Evolutionary conservation across 768 basidiomycete genomes (phyloP).

Genomic region (Dioszegia crocea): DNA sequence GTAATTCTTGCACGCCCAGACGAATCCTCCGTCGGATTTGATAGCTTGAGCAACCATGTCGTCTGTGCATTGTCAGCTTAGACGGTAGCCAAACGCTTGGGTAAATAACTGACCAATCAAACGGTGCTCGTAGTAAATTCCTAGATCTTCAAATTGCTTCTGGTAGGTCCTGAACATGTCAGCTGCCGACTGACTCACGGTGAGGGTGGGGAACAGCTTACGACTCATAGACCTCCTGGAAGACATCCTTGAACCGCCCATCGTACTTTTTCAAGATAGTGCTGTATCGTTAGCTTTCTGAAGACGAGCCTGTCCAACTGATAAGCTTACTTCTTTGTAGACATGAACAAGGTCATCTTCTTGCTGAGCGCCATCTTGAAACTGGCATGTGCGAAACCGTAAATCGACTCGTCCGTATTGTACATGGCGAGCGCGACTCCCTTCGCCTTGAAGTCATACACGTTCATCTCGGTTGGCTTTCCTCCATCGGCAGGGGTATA

Average conservation of each 20-base stretch:
- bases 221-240: slow-evolving; percentile 90
- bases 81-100: not conserved
- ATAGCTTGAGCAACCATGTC: slow-evolving; percentile 94
- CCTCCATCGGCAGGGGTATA: slow-evolving; percentile 77
- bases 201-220: slow-evolving; percentile 17
- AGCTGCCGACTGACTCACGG: not conserved
- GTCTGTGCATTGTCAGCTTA: slow-evolving; percentile 28
- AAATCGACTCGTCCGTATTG: slow-evolving; percentile 94
- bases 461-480: slow-evolving; percentile 64
- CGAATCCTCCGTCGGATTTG: slow-evolving; percentile 91
- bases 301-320: not conserved
- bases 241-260: slow-evolving; percentile 98
- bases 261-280: slow-evolving; percentile 69
- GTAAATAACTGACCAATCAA: slow-evolving; percentile 45
- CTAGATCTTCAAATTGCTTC: slow-evolving; percentile 49
- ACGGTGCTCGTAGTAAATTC: slow-evolving; percentile 72
- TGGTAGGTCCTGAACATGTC: slow-evolving; percentile 45
- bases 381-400: slow-evolving; percentile 91
- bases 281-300: slow-evolving; percentile 25
- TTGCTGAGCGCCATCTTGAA: slow-evolving; percentile 87
- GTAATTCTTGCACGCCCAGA: slow-evolving; percentile 67
- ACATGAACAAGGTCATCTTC: slow-evolving; percentile 72
- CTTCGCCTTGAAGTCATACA: slow-evolving; percentile 87
- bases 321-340: slow-evolving; percentile 72
- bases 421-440: slow-evolving; percentile 98